Evolutionary conservation across 371 early-diverging fungal species (phyloP), one percentile per base, ranked within the genome.

Genomic region (Batrachochytrium dendrobatidis): DNA sequence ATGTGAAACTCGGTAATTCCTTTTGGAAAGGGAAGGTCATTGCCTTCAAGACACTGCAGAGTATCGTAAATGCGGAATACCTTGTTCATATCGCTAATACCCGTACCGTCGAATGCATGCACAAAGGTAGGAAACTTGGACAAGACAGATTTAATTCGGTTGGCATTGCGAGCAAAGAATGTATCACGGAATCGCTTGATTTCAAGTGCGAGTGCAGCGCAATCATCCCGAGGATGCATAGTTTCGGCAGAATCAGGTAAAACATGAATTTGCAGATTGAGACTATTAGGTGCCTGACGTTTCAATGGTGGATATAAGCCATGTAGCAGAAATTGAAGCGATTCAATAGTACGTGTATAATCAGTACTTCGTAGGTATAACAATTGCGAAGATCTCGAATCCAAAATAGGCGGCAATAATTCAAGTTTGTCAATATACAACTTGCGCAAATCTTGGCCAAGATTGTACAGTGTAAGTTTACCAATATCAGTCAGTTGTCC

Each of bases 401-500:
- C 59, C 26, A 69, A 55, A 28, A 59, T 34, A 1, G 29, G 33
- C 4, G 73, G 71, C 53, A 80, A 28, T 55, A 77, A 61, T 0
- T 61, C 65, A 57, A 78, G 77, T 66, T 74, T 63, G 46, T 85
- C 76, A 20, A 83, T 70, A 66, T 90, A 90, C 25, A 84, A 76
- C 20, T 74, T 71, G 28, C 89, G 73, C 51, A 90, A 63, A 30
- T 75, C 71, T 15, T 63, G 63, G 28, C 91, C 91, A 17, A 85
- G 58, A 0, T 55, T 44, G 1, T 72, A 61, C 82, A 89, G 75
- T 58, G 77, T 80, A 12, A 64, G 49, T 59, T 88, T 83, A 26
- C 91, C 91, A 4, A 76, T 56, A 59, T 86, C 86, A 6, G 88
- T 90, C 55, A 90, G 74, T 65, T 90, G 91, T 8, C 90, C 89